These are phyloP conservation scores for Kwoniella mangroviensis DNA, from an alignment of 768 basidiomycete species.

Conservation along the genomic window DNA sequence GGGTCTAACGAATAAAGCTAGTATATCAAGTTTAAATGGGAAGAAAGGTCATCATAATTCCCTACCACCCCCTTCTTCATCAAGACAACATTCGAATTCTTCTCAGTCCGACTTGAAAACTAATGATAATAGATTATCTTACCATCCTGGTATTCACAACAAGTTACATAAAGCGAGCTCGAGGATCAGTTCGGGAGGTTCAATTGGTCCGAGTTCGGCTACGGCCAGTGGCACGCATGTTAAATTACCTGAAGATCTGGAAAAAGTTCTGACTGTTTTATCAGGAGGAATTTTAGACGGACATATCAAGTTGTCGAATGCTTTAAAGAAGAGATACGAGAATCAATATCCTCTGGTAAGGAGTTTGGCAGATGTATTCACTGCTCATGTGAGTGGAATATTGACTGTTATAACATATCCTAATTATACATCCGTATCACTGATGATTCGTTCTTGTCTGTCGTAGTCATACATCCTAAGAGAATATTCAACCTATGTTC, in stretches of 20 bases:
- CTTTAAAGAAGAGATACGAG: slow-evolving; percentile 85
- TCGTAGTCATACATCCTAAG: slow-evolving; percentile 85
- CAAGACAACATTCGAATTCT: slow-evolving; percentile 14
- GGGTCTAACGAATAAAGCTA: slow-evolving; percentile 21
- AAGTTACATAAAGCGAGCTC: slow-evolving; percentile 22
- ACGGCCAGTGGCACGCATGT: neutral
- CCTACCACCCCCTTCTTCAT: slow-evolving; percentile 51
- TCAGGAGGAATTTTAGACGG: slow-evolving; percentile 86
- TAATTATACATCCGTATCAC: too few relatives aligned
- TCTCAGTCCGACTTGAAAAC: slow-evolving; percentile 12
- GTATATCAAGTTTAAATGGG: slow-evolving; percentile 21
- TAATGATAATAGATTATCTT: slow-evolving; percentile 13
- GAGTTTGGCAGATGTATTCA: slow-evolving; percentile 93
- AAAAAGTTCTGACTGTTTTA: slow-evolving; percentile 82
- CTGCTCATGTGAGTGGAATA: slow-evolving; percentile 73
- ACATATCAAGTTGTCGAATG: slow-evolving; percentile 81
- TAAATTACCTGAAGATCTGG: slow-evolving; percentile 78
- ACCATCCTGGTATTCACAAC: slow-evolving; percentile 23
- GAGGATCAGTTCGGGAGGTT: slow-evolving; percentile 19
- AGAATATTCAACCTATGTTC: slow-evolving; percentile 90
- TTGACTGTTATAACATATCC: too few relatives aligned
- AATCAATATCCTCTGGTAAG: slow-evolving; percentile 94
- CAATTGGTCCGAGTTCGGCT: neutral
- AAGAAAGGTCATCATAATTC: slow-evolving; percentile 40
- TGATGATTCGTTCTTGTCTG: neutral